Evolutionary conservation across 495 filamentous ascomycete genomes (phyloP).

Genomic region (Aeminium ludgeri): DNA sequence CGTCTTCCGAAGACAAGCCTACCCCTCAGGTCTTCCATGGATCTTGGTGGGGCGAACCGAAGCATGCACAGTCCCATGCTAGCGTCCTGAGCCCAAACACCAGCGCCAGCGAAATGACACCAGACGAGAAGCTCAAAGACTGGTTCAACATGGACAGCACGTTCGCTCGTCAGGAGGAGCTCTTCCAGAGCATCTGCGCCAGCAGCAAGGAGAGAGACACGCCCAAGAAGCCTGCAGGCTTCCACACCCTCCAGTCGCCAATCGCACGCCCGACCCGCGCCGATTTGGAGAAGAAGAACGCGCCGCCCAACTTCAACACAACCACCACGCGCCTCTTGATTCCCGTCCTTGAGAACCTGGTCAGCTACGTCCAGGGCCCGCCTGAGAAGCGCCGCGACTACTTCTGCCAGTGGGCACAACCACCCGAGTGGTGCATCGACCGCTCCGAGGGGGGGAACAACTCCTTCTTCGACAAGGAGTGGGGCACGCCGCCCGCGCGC

Average conservation of each 20-base stretch:
- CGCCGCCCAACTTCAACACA: not conserved
- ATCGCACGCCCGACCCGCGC: too few relatives aligned
- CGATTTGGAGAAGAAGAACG: not conserved
- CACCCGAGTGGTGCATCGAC: slow-evolving; percentile 18
- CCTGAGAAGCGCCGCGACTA: slow-evolving; percentile 15
- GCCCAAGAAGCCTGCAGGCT: not conserved
- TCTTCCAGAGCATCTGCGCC: slow-evolving; percentile 15
- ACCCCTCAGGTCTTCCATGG: slow-evolving; percentile 18
- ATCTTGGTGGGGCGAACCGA: slow-evolving; percentile 8
- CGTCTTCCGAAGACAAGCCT: not conserved
- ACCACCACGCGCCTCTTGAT: slow-evolving; percentile 13
- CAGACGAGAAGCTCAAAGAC: slow-evolving; percentile 13
- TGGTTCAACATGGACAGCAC: slow-evolving; percentile 22
- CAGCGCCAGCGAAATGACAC: not conserved
- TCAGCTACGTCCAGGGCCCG: slow-evolving; percentile 16
- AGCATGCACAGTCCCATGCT: too few relatives aligned
- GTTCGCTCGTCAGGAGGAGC: slow-evolving; percentile 19
- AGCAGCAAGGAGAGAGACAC: not conserved
- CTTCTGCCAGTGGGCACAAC: slow-evolving; percentile 10
- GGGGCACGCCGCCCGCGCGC: slow-evolving; percentile 12
- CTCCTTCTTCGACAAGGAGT: slow-evolving; percentile 18
- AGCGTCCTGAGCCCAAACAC: not conserved
- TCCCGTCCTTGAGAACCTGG: slow-evolving; percentile 15
- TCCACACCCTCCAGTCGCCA: too few relatives aligned
- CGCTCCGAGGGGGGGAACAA: slow-evolving; percentile 3